Evolutionary conservation across 2,329 filamentous ascomycete genomes (phyloP).

Genomic region (Aspergillus sp.): DNA sequence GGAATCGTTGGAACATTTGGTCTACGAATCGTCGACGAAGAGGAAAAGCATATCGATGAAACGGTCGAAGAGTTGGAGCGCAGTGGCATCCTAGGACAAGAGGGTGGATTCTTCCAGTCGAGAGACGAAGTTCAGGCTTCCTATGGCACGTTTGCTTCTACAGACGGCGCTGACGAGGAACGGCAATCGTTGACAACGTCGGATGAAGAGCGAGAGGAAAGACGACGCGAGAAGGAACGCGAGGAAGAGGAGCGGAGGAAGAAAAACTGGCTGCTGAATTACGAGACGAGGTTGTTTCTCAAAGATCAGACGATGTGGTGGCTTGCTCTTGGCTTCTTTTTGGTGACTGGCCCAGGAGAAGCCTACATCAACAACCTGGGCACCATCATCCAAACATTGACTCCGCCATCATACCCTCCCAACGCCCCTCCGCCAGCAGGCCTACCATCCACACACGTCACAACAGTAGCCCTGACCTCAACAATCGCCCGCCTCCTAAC

Average conservation of each 20-base stretch:
- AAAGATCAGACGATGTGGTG: conserved; percentile 93
- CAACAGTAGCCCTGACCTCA: conserved; percentile 81
- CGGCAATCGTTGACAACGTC: conserved; percentile 32
- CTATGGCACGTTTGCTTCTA: conserved; percentile 39
- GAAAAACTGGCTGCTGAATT: conserved; percentile 87
- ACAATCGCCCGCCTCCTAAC: conserved; percentile 86
- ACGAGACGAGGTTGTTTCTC: conserved; percentile 79
- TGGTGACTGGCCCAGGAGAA: conserved; percentile 91
- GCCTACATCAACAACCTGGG: conserved; percentile 97
- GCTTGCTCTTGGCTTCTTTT: conserved; percentile 81
- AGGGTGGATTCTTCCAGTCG: conserved; percentile 64
- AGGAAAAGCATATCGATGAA: conserved; percentile 71
- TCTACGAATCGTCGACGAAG: conserved; percentile 71
- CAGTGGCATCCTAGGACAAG: conserved; percentile 63
- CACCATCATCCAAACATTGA: conserved; percentile 82
- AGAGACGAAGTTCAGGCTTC: conserved; percentile 39
- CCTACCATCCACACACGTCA: conserved; percentile 75
- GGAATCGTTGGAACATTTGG: conserved; percentile 69
- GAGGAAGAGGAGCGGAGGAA: conserved; percentile 57
- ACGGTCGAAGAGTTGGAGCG: conserved; percentile 86
- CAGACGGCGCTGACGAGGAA: conserved; percentile 30
- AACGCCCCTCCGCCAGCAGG: conserved; percentile 47
- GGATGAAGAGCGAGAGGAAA: conserved; percentile 37
- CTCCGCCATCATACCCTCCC: conserved; percentile 52
- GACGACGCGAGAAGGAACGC: conserved; percentile 36